A percentile compares a stretch with the other conserved stretches of the same genome.
phyloP scores from a whole-genome alignment of 2,329 filamentous ascomycete genomes.

The Fusarium cicatricum region DNA sequence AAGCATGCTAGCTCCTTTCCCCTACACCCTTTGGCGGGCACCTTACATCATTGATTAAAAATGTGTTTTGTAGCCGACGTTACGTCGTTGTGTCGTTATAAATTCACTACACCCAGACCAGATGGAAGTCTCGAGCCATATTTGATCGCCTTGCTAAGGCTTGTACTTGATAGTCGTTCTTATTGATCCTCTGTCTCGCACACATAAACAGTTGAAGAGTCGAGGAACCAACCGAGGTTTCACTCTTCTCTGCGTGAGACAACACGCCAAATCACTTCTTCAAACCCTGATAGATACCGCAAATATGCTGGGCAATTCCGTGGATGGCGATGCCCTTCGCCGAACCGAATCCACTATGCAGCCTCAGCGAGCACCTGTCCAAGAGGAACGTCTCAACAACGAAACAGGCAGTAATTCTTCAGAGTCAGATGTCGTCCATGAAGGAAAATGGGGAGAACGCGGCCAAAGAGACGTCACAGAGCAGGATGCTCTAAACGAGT shows the following conservation, averaged over 20 bases:
- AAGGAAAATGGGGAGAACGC: conserved; percentile 48
- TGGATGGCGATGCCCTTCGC: conserved; percentile 46
- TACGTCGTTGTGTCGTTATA: conserved; percentile 15
- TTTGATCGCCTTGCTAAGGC: conserved; percentile 8
- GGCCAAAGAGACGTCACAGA: conserved; percentile 47
- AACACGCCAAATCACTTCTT: not conserved
- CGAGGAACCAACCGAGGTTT: not conserved
- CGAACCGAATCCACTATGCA: conserved; percentile 43
- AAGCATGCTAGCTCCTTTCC: too few relatives aligned
- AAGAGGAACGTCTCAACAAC: conserved; percentile 6
- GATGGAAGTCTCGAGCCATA: not conserved
- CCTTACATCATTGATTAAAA: conserved; percentile 11
- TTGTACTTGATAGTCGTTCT: conserved; percentile 8
- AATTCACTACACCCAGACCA: conserved; percentile 11
- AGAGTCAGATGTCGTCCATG: conserved; percentile 26
- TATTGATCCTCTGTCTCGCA: not conserved
- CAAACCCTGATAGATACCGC: not conserved
- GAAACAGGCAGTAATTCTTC: conserved; percentile 27
- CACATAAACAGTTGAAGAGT: not conserved
- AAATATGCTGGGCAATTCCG: conserved; percentile 46
- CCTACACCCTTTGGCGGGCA: too few relatives aligned
- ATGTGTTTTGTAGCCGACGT: conserved; percentile 19
- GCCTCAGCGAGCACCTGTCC: conserved; percentile 37
- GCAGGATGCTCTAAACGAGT: conserved; percentile 46
- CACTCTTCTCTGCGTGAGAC: not conserved